These are phyloP conservation scores for Cinchona pubescens DNA, from an alignment of 257 asterid genomes.

Conservation along the genomic window DNA sequence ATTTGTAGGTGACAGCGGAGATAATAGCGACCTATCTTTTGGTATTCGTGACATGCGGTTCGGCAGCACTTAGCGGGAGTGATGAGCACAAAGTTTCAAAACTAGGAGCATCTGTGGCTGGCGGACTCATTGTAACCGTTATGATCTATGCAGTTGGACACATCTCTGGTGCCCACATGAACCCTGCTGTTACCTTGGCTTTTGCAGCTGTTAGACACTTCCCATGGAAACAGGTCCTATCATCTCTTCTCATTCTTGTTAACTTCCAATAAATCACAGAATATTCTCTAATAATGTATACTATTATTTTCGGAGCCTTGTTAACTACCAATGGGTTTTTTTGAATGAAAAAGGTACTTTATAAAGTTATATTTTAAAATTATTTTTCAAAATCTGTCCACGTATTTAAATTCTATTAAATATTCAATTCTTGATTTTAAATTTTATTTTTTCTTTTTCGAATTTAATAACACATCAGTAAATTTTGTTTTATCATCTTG, in stretches of 20 bases:
- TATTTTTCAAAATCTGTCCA: too few species aligned
- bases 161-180: conserved; percentile 92
- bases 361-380: too few species aligned
- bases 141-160: conserved; percentile 94
- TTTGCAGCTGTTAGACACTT: conserved; percentile 74
- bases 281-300: too few species aligned
- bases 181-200: conserved; percentile 84
- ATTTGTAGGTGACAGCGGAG: conserved; percentile 59
- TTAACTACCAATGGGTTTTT: too few species aligned
- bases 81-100: conserved; percentile 56
- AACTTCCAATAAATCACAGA: too few species aligned
- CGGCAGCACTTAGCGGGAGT: conserved; percentile 56
- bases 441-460: too few species aligned
- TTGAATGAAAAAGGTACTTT: too few species aligned
- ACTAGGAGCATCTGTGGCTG: conserved; percentile 78
- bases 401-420: too few species aligned
- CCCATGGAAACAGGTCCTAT: conserved; percentile 74
- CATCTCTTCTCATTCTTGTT: not conserved
- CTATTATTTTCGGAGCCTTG: too few species aligned
- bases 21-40: conserved; percentile 59
- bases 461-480: too few species aligned
- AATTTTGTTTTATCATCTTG: too few species aligned
- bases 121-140: conserved; percentile 83
- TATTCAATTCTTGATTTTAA: too few species aligned
- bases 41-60: conserved; percentile 82